Base-by-base conservation (phyloP, 306 rosid genomes). In the Urtica urens region DNA sequence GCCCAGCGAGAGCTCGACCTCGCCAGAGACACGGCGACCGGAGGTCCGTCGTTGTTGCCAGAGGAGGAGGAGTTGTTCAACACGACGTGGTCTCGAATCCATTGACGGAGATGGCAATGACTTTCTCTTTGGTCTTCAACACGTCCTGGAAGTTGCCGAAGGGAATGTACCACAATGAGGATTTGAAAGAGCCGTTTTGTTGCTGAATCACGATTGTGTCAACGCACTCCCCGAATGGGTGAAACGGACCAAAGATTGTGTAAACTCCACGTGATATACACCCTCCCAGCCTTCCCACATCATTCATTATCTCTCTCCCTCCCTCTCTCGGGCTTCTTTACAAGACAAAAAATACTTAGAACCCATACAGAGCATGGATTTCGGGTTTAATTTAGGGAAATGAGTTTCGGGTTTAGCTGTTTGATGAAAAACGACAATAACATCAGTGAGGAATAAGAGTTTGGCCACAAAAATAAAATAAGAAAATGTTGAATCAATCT, bases 211-310 rank as follows among this genome's bases (percentile, higher is more conserved):
- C 93, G 48, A 90, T 82, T 21, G 85, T 81, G 53, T 90, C 97
- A n/a, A 90, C 94, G 51, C 95, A 95, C 49, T 95, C 97, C 9
- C 97, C 97, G 63, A 88, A 79, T 0, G 97, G 93, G 58, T 79
- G 97, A 51, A 90, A 82, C 3, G 97, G 82, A 3, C 74, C 94
- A 8, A 92, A 77, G 16, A 81, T 90, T 0, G 78, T 72, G 77
- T 75, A 78, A 7, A 78, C 86, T 1, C 97, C 95, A 45, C 69
- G 77, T 23, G 79, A 65, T 31, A 88, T 76, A 46, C 67, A 78
- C 16, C 79, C 73, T 6, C 93, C 85, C 26, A 90, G 56, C 66
- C 95, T 68, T 67, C 73, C 86, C 44, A 87, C 94, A 53, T 87
- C 82, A 48, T 80, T 72, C 97, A 90, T 90, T 73, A n/a, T n/a